Conservation (phyloP, 306 rosid species). For the Gleditsia sinensis region DNA sequence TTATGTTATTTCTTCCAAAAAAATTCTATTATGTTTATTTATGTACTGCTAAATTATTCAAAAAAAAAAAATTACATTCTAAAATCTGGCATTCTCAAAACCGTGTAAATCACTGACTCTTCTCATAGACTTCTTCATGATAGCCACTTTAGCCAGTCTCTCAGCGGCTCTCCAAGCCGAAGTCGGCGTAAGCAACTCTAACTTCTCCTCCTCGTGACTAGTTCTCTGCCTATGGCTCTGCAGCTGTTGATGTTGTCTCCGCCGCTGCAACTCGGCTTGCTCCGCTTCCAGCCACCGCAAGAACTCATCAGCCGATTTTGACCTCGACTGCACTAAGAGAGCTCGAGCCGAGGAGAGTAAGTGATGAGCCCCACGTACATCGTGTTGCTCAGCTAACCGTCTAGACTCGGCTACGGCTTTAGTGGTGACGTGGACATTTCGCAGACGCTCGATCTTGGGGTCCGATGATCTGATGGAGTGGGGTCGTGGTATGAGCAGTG, state of each 20-base stretch:
- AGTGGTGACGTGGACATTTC: conserved; percentile 69
- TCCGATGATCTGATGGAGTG: conserved; percentile 60
- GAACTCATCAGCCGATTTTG: conserved; percentile 56
- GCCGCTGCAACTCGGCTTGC: conserved; percentile 59
- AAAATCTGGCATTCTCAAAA: conserved; percentile 96
- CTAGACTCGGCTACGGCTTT: conserved; percentile 79
- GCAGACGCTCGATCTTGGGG: conserved; percentile 53
- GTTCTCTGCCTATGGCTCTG: conserved; percentile 35
- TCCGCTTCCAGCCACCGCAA: conserved; percentile 69
- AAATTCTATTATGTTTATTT: conserved; percentile 15
- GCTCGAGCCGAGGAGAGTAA: conserved; percentile 78
- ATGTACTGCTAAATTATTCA: conserved; percentile 38
- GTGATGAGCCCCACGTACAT: conserved; percentile 60
- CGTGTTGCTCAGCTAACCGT: conserved; percentile 55
- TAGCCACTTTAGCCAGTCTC: conserved; percentile 90
- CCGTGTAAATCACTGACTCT: conserved; percentile 98
- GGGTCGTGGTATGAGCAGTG: conserved; percentile 63
- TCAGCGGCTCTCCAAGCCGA: conserved; percentile 99
- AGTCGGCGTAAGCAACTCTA: conserved; percentile 83
- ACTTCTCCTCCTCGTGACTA: conserved; percentile 53
- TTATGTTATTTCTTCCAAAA: neutral
- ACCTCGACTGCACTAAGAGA: conserved; percentile 49
- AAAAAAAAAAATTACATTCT: conserved; percentile 32
- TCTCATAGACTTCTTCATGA: conserved; percentile 91
- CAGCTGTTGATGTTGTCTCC: conserved; percentile 36